Percentiles rank a stretch among this genome's conserved stretches.
Conservation (phyloP, 345 rosid species). For the Sapria himalayana region DNA sequence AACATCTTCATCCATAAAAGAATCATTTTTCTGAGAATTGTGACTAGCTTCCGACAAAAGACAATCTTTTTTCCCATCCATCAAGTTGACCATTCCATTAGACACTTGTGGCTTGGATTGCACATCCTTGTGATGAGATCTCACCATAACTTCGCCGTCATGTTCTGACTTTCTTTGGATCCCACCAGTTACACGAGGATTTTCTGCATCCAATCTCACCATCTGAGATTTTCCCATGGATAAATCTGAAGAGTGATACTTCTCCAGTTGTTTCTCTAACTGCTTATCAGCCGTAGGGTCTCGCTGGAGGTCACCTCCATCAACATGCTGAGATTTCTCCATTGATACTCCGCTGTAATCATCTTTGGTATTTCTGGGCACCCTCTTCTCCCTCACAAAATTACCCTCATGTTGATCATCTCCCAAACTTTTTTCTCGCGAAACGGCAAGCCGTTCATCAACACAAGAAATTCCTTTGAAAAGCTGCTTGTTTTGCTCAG, state of each 20-base stretch:
- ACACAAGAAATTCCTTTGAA: slow-evolving; percentile 18
- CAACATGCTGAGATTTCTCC: slow-evolving; percentile 15
- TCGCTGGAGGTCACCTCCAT: slow-evolving; percentile 47
- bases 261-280: slow-evolving; percentile 34
- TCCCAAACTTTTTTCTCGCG: slow-evolving; percentile 24
- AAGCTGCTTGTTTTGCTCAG: slow-evolving; percentile 22
- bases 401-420: slow-evolving; percentile 34
- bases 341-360: slow-evolving; percentile 17
- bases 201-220: slow-evolving; percentile 26
- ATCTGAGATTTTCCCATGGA: slow-evolving; percentile 36
- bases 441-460: slow-evolving; percentile 21
- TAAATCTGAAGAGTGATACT: slow-evolving; percentile 25
- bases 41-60: slow-evolving; percentile 18
- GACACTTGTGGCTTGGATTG: slow-evolving; percentile 30
- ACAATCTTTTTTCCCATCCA: slow-evolving; percentile 29
- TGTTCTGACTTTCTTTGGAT: slow-evolving; percentile 30
- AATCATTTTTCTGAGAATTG: slow-evolving; percentile 25
- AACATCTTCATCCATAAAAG: slow-evolving; percentile 42
- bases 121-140: slow-evolving; percentile 17
- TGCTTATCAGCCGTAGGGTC: slow-evolving; percentile 48
- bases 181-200: slow-evolving; percentile 20
- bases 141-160: slow-evolving; percentile 25
- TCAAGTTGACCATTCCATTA: slow-evolving; percentile 12
- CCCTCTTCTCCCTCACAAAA: slow-evolving; percentile 23
- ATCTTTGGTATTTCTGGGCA: slow-evolving; percentile 31